phyloP scores from a whole-genome alignment of 2,329 filamentous ascomycete genomes.

The Aspergillus sp. region DNA sequence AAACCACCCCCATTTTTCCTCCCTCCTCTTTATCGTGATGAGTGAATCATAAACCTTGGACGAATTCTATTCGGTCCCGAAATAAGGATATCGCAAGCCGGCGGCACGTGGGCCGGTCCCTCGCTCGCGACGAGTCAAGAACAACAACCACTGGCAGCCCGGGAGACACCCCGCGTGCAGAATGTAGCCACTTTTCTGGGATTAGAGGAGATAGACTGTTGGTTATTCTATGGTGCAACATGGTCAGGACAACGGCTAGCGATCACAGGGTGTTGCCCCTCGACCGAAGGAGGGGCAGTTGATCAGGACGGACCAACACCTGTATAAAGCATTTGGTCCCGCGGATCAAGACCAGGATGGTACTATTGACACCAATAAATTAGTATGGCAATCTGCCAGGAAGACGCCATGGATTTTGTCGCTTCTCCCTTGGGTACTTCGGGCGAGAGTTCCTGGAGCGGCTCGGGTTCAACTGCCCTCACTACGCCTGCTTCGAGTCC shows the following conservation, averaged over 20 bases:
- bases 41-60: too few species aligned
- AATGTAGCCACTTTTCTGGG: conserved; percentile 5
- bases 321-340: not conserved
- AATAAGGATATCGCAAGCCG: not conserved
- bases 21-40: too few species aligned
- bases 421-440: conserved; percentile 12
- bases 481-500: conserved; percentile 24
- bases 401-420: conserved; percentile 15
- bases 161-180: conserved; percentile 5
- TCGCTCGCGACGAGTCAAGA: not conserved
- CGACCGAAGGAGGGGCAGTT: not conserved
- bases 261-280: conserved; percentile 1
- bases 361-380: not conserved
- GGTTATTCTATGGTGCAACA: not conserved
- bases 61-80: not conserved
- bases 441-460: conserved; percentile 13
- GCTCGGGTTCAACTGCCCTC: conserved; percentile 14
- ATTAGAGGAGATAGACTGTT: not conserved
- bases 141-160: conserved; percentile 5
- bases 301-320: not conserved
- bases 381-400: not conserved
- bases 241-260: not conserved
- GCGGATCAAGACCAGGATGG: too few species aligned
- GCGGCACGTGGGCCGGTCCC: conserved; percentile 6
- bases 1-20: not conserved